Evolutionary conservation across 2,329 filamentous ascomycete species (phyloP).

Genomic region (Macroventuria anomochaeta): DNA sequence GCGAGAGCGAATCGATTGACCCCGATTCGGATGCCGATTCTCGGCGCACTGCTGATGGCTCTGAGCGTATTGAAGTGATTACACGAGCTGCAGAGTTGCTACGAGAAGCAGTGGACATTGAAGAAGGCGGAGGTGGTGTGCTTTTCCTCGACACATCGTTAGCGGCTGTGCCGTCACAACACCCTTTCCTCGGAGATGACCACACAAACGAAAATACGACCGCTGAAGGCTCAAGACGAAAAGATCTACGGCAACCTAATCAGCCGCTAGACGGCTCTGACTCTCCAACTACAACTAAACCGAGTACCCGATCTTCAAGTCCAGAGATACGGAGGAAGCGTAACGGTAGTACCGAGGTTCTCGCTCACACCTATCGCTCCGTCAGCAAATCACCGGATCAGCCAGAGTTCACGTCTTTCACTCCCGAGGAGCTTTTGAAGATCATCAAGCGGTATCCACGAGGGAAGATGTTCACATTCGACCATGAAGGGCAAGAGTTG

Average conservation of each 20-base stretch:
- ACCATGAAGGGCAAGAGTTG: constrained; percentile 12
- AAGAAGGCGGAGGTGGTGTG: constrained; percentile 57
- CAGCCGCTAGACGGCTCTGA: neutral
- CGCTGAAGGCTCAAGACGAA: neutral
- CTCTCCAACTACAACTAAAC: neutral
- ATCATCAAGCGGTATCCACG: constrained; percentile 28
- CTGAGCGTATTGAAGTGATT: constrained; percentile 53
- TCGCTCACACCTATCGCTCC: constrained; percentile 41
- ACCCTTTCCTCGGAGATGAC: neutral
- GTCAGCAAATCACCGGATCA: constrained; percentile 40
- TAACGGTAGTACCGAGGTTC: constrained; percentile 47
- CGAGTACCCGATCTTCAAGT: constrained; percentile 7
- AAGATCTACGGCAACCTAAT: neutral
- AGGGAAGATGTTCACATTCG: constrained; percentile 16
- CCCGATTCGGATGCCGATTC: constrained; percentile 3
- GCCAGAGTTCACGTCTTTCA: constrained; percentile 48
- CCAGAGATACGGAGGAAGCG: constrained; percentile 38
- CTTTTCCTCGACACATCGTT: constrained; percentile 49
- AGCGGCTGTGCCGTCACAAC: constrained; percentile 3
- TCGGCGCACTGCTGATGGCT: constrained; percentile 30
- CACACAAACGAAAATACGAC: neutral
- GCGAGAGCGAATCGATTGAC: constrained; percentile 1
- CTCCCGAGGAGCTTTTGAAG: constrained; percentile 51
- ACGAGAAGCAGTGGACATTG: constrained; percentile 55
- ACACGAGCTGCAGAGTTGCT: constrained; percentile 57